These are phyloP conservation scores for Fragilariopsis cylindrus DNA, from an alignment of 108 stramenopile genomes.

Conservation along the genomic window DNA sequence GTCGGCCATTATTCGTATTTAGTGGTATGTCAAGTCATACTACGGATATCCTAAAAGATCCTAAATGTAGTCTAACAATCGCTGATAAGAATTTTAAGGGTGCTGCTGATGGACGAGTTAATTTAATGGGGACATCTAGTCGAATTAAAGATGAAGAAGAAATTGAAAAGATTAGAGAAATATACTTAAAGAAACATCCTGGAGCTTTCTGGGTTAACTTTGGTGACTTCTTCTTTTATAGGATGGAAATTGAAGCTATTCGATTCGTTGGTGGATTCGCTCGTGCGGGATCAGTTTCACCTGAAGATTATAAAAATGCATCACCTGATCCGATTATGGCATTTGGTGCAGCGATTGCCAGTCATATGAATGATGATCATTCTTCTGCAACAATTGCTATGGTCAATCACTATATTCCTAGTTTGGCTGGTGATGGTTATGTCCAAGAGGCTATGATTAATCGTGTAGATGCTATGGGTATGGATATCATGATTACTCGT, in stretches of 20 bases:
- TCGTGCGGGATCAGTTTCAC: conserved; percentile 79
- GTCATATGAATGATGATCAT: conserved; percentile 98
- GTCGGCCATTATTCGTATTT: conserved; percentile 91
- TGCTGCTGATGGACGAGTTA: conserved; percentile 93
- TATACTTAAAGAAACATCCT: conserved; percentile 89
- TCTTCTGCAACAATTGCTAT: conserved; percentile 82
- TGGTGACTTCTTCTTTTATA: conserved; percentile 91
- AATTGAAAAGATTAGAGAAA: conserved; percentile 60
- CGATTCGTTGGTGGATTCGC: conserved; percentile 97
- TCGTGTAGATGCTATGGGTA: conserved; percentile 88
- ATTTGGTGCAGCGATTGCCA: conserved; percentile 77
- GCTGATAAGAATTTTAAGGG: conserved; percentile 94
- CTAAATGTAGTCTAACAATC: conserved; percentile 80
- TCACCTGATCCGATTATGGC: conserved; percentile 80
- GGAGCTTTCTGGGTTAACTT: conserved; percentile 93
- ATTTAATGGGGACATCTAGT: conserved; percentile 83
- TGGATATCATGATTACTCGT: conserved; percentile 87
- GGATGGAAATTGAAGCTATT: conserved; percentile 81
- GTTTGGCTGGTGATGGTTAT: conserved; percentile 35
- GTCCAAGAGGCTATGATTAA: conserved; percentile 85
- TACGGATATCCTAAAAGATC: conserved; percentile 82
- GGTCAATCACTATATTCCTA: conserved; percentile 79
- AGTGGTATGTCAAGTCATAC: conserved; percentile 93
- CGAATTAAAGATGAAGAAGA: conserved; percentile 56
- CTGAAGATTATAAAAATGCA: conserved; percentile 80